Base-by-base conservation (phyloP, 371 early-diverging fungal genomes). In the Haplosporangium sp. region DNA sequence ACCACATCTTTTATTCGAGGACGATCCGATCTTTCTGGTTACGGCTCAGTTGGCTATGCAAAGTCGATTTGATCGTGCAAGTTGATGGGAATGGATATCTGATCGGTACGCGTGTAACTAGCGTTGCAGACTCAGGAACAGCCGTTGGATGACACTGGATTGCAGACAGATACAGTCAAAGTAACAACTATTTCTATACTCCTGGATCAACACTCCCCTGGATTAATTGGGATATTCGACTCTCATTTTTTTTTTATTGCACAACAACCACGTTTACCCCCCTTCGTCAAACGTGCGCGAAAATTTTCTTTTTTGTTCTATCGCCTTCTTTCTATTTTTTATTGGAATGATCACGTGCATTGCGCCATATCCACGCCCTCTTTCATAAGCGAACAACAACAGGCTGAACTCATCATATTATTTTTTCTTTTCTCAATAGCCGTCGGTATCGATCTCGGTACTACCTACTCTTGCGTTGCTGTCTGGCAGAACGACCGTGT, bases 381-480 rank as follows among this genome's bases (percentile, higher is more conserved):
- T 13, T 16, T 37, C 57, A 10, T 41, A 23, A 18, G 18, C 14
- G 23, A 6, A 41, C n/a, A n/a, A n/a, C n/a, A n/a, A n/a, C 21
- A 14, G 42, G 29, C 55, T 68, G 14, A 67, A 47, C 60, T 20
- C 47, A 6, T 46, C 14, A 10, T 45, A 55, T 51, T 18, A 21
- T 23, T 58, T 47, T 20, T 21, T 61, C 42, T 62, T 51, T 16
- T 16, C 29, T 52, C 5, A 55, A 43, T 74, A 74, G 67, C 84
- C 75, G 87, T 94, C 84, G 95, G 95, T 89, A 94, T 94, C 85
- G 98, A 99, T 92, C 91, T 99, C 85, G 99, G 99, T 85, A 99
- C 99, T 83, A 99, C 99, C 83, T 99, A 99, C 94, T 97, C 97
- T 71, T 99, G 99, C 87, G 97, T 99, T 80, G 98, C 95, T 84